Percentiles rank a stretch among this genome's conserved stretches.
These are phyloP conservation scores for Phascolomyces articulosus DNA, from an alignment of 371 early-diverging fungal genomes.

Conservation along the genomic window DNA sequence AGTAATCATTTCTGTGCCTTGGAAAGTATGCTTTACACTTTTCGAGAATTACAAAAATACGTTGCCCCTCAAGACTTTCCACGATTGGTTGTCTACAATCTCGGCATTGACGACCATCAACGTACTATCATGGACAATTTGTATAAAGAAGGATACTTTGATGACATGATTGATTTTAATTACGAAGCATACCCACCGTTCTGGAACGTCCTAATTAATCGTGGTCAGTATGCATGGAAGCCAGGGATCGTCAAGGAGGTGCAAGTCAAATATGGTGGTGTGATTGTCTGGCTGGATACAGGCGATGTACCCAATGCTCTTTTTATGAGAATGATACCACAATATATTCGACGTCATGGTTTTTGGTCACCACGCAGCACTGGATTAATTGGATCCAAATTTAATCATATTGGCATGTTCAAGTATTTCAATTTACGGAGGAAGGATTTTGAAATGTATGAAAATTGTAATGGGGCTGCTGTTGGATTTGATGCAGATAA, in stretches of 20 bases:
- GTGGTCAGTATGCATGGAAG: conserved; percentile 67
- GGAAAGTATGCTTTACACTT: conserved; percentile 47
- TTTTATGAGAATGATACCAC: conserved; percentile 44
- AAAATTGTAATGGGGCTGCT: conserved; percentile 56
- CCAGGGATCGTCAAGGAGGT: conserved; percentile 59
- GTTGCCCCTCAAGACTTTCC: conserved; percentile 28
- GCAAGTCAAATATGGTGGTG: conserved; percentile 45
- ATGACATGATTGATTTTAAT: conserved; percentile 43
- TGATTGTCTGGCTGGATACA: conserved; percentile 56
- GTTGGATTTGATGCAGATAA: conserved; percentile 50
- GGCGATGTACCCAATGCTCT: conserved; percentile 43
- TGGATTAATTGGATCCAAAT: conserved; percentile 38
- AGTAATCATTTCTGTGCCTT: conserved; percentile 58
- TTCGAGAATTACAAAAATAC: conserved; percentile 18
- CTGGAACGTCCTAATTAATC: conserved; percentile 47
- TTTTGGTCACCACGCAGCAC: conserved; percentile 55
- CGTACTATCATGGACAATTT: conserved; percentile 28
- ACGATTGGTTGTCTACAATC: conserved; percentile 48
- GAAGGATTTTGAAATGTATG: conserved; percentile 34
- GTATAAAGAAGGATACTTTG: conserved; percentile 32
- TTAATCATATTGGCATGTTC: conserved; percentile 51
- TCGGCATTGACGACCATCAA: conserved; percentile 43
- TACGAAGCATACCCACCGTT: conserved; percentile 50
- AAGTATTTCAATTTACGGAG: conserved; percentile 30
- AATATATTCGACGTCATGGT: conserved; percentile 28